phyloP scores from a whole-genome alignment of 2,329 filamentous ascomycete genomes.

The Helicocarpus griseus region DNA sequence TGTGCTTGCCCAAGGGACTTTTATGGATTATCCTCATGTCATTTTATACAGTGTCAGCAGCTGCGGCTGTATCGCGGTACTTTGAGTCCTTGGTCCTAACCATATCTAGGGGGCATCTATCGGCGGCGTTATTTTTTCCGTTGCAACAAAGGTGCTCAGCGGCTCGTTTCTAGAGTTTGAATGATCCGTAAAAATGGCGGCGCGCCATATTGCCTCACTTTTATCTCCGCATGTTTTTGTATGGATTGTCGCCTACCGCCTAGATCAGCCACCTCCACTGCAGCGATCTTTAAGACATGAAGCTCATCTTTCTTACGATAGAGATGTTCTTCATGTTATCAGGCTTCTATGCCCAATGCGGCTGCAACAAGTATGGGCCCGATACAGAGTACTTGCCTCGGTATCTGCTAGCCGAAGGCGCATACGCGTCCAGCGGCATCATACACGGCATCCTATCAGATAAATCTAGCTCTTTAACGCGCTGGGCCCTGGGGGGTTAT shows the following conservation, averaged over 20 bases:
- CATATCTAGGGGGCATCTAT: conserved; percentile 40
- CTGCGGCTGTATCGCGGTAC: conserved; percentile 38
- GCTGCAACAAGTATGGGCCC: no score
- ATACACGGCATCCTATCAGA: conserved; percentile 26
- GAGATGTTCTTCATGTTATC: conserved; percentile 18
- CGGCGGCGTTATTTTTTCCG: conserved; percentile 46
- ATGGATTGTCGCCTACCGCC: conserved; percentile 17
- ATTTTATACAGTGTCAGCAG: conserved; percentile 36
- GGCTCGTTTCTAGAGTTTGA: conserved; percentile 36
- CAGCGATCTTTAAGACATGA: conserved; percentile 14
- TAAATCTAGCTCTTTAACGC: conserved; percentile 24
- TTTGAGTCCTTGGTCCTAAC: conserved; percentile 43
- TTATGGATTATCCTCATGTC: conserved; percentile 32
- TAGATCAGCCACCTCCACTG: conserved; percentile 15
- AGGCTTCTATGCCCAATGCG: conserved; percentile 22
- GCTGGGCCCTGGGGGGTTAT: no score
- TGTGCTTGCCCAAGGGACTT: conserved; percentile 36
- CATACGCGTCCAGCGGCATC: conserved; percentile 26
- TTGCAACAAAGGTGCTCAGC: conserved; percentile 39
- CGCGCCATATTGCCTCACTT: conserved; percentile 39
- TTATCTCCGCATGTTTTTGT: conserved; percentile 30
- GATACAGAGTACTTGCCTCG: conserved; percentile 15
- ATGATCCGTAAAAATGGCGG: conserved; percentile 46
- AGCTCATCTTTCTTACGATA: conserved; percentile 15
- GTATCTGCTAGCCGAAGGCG: conserved; percentile 22